Evolutionary conservation across 1,139 yeast genomes (phyloP).

Genomic region (Meyerozyma sp.): DNA sequence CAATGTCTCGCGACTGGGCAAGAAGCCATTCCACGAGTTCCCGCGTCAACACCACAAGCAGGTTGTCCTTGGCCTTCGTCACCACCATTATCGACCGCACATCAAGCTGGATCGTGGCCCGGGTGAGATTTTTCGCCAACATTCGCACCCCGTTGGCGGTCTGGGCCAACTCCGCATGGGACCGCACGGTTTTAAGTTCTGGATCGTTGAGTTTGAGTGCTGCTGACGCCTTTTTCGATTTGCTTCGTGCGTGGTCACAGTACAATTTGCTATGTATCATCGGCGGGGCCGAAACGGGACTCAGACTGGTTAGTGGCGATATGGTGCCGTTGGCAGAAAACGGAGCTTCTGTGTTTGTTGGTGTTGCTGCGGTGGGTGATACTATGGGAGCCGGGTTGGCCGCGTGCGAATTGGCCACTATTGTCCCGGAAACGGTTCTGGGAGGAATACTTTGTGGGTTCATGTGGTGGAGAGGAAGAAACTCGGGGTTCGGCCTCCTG

Average conservation of each 20-base stretch:
- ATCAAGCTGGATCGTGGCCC: constrained; percentile 68
- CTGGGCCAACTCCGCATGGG: constrained; percentile 73
- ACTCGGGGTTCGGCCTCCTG: background rate
- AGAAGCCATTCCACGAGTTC: constrained; percentile 78
- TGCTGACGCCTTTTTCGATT: constrained; percentile 4
- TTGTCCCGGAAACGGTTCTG: background rate
- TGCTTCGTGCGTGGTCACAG: constrained; percentile 16
- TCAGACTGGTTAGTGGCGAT: background rate
- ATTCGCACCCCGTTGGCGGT: constrained; percentile 85
- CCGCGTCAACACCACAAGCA: constrained; percentile 60
- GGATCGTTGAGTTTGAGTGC: constrained; percentile 27
- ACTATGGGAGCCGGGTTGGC: background rate
- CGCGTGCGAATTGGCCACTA: background rate
- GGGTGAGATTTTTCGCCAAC: constrained; percentile 67
- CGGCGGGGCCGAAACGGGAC: constrained; percentile 13
- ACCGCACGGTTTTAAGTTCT: constrained; percentile 45
- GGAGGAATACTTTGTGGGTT: background rate
- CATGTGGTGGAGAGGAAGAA: background rate
- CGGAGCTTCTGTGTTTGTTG: background rate
- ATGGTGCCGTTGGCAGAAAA: background rate
- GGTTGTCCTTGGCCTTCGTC: constrained; percentile 81
- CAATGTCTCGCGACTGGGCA: constrained; percentile 38
- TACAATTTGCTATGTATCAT: constrained; percentile 31
- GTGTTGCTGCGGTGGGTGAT: background rate
- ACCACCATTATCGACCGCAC: constrained; percentile 71